Evolutionary conservation across 768 basidiomycete genomes (phyloP), one percentile per base, ranked within the genome.

Genomic region (Boletus subparvulus): DNA sequence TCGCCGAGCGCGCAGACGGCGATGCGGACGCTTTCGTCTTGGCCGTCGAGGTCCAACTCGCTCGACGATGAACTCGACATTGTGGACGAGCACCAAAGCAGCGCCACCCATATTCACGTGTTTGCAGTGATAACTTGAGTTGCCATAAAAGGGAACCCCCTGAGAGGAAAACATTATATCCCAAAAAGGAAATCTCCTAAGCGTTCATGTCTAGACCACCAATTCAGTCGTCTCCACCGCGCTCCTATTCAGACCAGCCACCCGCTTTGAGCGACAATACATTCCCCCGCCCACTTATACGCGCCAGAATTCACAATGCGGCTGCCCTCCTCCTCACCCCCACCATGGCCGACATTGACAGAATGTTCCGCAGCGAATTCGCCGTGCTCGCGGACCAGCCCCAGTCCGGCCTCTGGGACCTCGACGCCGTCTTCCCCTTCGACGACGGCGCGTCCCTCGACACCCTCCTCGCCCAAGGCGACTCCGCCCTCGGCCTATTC

Each of bases 11-110:
- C 91, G 37, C 80, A 74, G 13, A 90, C 84, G 21, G 91, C 92
- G 67, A 92, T 92, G 50, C 84, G 80, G 0, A 91, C 88, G 63
- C 83, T 85, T 71, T 90, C 90, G 61, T 90, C 89, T 54, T 88
- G 80, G 65, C 78, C 76, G 49, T 79, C 78, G 62, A 82, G 73
- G 2, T 66, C 14, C 14, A 36, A 35, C 14, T 49, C 46, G n/a
- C 49, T 50, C 10, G 58, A 44, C 3, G 69, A 48, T 3, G 58
- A 21, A n/a, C 44, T 21, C 32, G 54, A 1, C 67, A 69, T 70
- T 30, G 35, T 4, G 35, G 35, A 35, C 10, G 14, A 36, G 35
- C 35, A 13, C 35, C 33, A 11, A 33, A 28, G 52, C 56, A 59
- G 33, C 32, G 36, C 21, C 51, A 50, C 10, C 0, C 17, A 17